Base-by-base conservation (phyloP, 768 basidiomycete genomes). In the Tulasnella sp. region DNA sequence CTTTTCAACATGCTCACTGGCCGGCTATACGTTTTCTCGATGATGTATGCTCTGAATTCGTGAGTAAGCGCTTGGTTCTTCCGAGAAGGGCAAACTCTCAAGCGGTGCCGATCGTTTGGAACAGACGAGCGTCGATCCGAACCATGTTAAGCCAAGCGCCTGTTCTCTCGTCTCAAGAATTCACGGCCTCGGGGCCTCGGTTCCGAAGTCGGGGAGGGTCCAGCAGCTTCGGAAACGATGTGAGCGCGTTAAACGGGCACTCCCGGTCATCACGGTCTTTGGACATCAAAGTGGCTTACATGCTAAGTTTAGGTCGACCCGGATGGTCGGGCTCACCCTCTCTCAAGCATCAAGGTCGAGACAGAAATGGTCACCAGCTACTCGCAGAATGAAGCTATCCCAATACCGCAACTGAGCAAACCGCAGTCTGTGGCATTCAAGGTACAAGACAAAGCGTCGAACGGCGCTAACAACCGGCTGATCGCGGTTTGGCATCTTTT, bases 41-140 rank as follows among this genome's bases (percentile, higher is more conserved):
- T 73, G 72, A 49, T 73, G 72, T 73, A 73, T 31, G 52, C 72
- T 29, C 42, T 73, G 19, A 73, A 73, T 22, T 73, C 72, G 72
- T 73, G 40, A 73, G 72, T 70, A 12, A 12, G 22, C 14, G 17
- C 6, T 34, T 14, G 22, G 9, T 17, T 9, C 37, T 14, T n/a
- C 0, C 25, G 36, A 0, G 37, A 5, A n/a, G 29, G 31, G 29
- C 6, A 64, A 25, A 15, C 58, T 12, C 58, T 31, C 25, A 31
- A 8, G 2, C 3, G 29, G 14, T 25, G 14, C 45, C 45, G 45
- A 22, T 3, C 3, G 3, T 58, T 31, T 25, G 58, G 29, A 31
- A 25, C 36, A 70, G 68, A n/a, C 29, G 68, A 17, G 68, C 68
- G 0, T 42, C 36, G 9, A 70, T 70, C n/a, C 68, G 68, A 12